phyloP scores from a whole-genome alignment of 1,139 yeast genomes.

The Eremothecium gossypii region DNA sequence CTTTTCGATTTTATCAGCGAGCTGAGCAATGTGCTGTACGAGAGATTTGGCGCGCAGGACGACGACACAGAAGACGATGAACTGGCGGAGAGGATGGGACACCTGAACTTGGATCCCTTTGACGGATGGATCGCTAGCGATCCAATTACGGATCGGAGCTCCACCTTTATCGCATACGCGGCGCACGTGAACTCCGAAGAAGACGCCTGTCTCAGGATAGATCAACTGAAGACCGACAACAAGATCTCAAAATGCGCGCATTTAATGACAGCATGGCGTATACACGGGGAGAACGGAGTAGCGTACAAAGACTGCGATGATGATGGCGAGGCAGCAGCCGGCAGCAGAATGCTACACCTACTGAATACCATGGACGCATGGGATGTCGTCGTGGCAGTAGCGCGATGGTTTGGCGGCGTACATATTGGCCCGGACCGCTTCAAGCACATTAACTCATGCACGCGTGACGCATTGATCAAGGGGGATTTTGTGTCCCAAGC shows the following conservation, averaged over 20 bases:
- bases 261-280: conserved; percentile 81
- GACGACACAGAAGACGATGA: conserved; percentile 8
- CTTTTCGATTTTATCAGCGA: conserved; percentile 70
- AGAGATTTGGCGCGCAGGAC: not conserved
- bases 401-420: conserved; percentile 91
- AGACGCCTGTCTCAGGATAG: conserved; percentile 51
- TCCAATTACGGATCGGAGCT: conserved; percentile 71
- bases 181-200: conserved; percentile 49
- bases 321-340: conserved; percentile 97
- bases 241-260: conserved; percentile 65
- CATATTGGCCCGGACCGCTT: conserved; percentile 91
- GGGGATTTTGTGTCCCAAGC: conserved; percentile 40
- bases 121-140: conserved; percentile 72
- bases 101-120: conserved; percentile 35
- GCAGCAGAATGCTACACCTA: conserved; percentile 74
- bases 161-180: conserved; percentile 77
- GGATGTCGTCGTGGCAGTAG: conserved; percentile 74
- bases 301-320: conserved; percentile 82
- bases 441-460: conserved; percentile 83
- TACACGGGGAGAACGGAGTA: conserved; percentile 42
- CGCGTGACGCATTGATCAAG: conserved; percentile 69
- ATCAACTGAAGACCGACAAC: conserved; percentile 49
- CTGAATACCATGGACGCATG: conserved; percentile 73
- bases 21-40: conserved; percentile 42
- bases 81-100: conserved; percentile 6